Evolutionary conservation across 371 early-diverging fungal species (phyloP).

Genomic region (Mucor velutinosus): DNA sequence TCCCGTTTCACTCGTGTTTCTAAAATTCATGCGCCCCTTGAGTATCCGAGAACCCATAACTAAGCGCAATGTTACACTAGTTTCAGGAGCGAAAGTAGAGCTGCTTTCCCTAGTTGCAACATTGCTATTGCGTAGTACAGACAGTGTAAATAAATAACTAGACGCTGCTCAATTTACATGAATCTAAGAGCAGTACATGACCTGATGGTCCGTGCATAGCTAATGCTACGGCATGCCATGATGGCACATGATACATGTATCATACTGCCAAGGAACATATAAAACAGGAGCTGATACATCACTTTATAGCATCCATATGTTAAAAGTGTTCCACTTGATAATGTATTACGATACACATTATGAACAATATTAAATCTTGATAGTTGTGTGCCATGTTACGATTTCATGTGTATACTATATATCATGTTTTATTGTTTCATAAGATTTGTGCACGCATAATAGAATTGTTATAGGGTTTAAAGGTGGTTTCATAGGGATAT

Average conservation of each 20-base stretch:
- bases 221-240: not conserved
- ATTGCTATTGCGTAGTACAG: not conserved
- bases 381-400: not conserved
- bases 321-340: not conserved
- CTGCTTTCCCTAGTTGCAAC: not conserved
- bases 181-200: too few relatives aligned
- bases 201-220: not conserved
- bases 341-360: not conserved
- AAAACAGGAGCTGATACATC: not conserved
- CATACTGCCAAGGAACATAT: not conserved
- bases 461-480: too few relatives aligned
- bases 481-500: not conserved
- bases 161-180: not conserved
- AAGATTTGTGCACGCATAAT: not conserved
- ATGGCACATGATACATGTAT: not conserved
- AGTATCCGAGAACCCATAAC: not conserved
- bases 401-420: not conserved
- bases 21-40: not conserved
- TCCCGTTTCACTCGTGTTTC: not conserved
- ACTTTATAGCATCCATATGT: not conserved
- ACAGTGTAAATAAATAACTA: not conserved
- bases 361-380: not conserved
- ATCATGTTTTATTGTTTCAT: conserved; percentile 4
- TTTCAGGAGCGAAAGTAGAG: not conserved
- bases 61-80: not conserved